These are phyloP conservation scores for Hortiboletus campestris DNA, from an alignment of 768 basidiomycete species.

Conservation along the genomic window DNA sequence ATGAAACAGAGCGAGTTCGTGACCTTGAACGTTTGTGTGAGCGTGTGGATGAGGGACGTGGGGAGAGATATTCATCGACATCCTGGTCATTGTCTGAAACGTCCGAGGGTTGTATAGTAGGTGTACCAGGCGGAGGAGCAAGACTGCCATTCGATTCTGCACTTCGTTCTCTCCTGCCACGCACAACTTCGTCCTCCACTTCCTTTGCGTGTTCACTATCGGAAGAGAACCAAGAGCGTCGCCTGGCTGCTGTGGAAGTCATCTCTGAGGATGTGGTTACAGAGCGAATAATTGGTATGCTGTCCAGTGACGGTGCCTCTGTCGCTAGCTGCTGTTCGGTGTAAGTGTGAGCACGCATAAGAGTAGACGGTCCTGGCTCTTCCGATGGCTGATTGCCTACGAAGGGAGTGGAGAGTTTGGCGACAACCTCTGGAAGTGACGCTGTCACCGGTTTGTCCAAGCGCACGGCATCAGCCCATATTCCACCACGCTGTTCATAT, in stretches of 20 bases:
- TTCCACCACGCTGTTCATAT: slow-evolving; percentile 76
- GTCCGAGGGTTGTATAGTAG: slow-evolving; percentile 5
- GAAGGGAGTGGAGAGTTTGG: slow-evolving; percentile 19
- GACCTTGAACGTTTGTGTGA: slow-evolving; percentile 34
- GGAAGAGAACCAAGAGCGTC: slow-evolving; percentile 59
- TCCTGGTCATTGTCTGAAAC: slow-evolving; percentile 23
- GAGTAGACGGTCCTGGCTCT: slow-evolving; percentile 19
- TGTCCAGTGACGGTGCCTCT: slow-evolving; percentile 27
- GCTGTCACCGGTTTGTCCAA: slow-evolving; percentile 29
- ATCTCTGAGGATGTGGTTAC: slow-evolving; percentile 23
- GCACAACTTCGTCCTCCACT: slow-evolving; percentile 23
- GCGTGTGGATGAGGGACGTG: slow-evolving; percentile 46
- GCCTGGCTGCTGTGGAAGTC: slow-evolving; percentile 32
- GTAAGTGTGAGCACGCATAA: slow-evolving; percentile 29
- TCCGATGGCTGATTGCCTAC: slow-evolving; percentile 35
- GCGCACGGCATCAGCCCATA: slow-evolving; percentile 78
- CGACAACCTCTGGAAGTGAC: slow-evolving; percentile 4
- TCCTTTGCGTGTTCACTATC: slow-evolving; percentile 19
- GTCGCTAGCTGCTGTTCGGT: slow-evolving; percentile 30
- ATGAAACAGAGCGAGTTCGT: slow-evolving; percentile 37
- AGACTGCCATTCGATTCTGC: slow-evolving; percentile 38
- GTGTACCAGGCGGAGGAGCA: slow-evolving; percentile 4
- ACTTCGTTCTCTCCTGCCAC: slow-evolving; percentile 26
- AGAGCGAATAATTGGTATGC: slow-evolving; percentile 21
- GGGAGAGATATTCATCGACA: slow-evolving; percentile 17